These are phyloP conservation scores for Coemansia sp. DNA, from an alignment of 192 early-diverging fungal species.

Conservation along the genomic window DNA sequence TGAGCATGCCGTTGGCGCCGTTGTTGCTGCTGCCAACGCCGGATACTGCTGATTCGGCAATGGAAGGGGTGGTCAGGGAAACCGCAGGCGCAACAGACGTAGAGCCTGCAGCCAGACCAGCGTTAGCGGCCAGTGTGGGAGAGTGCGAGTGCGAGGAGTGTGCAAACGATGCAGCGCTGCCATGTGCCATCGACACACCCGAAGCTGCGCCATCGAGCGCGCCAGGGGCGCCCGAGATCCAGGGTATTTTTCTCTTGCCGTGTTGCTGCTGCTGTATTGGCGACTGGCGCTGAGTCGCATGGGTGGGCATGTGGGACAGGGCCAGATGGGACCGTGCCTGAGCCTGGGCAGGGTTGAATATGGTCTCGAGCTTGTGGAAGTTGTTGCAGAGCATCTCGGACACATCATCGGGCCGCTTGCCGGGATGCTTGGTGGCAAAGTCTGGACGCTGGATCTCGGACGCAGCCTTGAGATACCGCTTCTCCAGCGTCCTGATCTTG, in stretches of 20 bases:
- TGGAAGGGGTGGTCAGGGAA: no score
- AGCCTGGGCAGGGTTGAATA: constrained; percentile 33
- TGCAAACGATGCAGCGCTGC: neutral
- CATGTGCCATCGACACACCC: neutral
- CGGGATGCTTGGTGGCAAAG: constrained; percentile 33
- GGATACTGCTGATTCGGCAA: neutral
- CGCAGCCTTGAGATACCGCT: constrained; percentile 39
- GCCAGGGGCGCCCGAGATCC: neutral
- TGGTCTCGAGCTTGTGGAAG: constrained; percentile 44
- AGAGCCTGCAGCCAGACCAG: neutral
- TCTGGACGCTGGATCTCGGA: constrained; percentile 31
- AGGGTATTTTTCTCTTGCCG: neutral
- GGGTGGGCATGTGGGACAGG: neutral
- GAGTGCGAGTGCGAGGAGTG: constrained; percentile 7
- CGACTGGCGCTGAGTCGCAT: constrained; percentile 5
- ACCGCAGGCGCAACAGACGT: neutral
- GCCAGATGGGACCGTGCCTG: constrained; percentile 13
- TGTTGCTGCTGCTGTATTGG: constrained; percentile 6
- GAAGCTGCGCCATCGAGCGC: neutral
- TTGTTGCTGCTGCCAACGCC: neutral
- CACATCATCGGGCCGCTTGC: constrained; percentile 42
- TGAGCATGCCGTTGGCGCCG: constrained; percentile 11
- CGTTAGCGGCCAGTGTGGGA: neutral
- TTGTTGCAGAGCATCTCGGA: constrained; percentile 40
- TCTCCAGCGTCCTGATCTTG: constrained; percentile 54